Percentiles rank a stretch among this genome's conserved stretches.
Evolutionary conservation across 139 green algal genomes (phyloP).

Genomic region (Haematococcus lacustris): DNA sequence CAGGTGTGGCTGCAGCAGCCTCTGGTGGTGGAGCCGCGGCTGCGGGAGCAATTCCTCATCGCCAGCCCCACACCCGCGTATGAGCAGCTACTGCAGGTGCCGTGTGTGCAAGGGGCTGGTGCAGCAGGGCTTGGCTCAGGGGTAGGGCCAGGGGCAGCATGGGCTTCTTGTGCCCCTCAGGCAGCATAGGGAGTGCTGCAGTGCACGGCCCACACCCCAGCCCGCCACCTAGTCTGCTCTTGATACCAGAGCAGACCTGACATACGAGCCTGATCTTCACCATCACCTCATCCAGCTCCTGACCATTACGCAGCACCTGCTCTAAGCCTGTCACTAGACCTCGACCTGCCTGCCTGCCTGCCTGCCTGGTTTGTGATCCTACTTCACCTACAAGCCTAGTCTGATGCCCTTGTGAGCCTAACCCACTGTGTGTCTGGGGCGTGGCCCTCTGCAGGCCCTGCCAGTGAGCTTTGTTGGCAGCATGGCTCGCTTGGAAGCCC

Average conservation of each 20-base stretch:
- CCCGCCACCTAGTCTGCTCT: not conserved
- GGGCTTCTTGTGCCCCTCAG: not conserved
- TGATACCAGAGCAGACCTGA: not conserved
- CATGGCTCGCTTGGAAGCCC: conserved; percentile 24
- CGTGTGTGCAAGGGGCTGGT: not conserved
- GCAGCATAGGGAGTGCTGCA: not conserved
- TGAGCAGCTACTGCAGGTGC: conserved; percentile 36
- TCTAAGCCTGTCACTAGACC: too few species aligned
- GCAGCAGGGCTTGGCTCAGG: too few species aligned
- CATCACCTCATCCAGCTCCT: not conserved
- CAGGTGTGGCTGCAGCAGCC: conserved; percentile 20
- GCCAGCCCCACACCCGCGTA: conserved; percentile 30
- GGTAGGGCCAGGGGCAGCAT: not conserved
- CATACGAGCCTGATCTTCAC: not conserved
- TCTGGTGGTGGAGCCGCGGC: conserved; percentile 45
- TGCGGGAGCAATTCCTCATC: conserved; percentile 53
- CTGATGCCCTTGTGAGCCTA: not conserved
- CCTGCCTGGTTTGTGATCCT: too few species aligned
- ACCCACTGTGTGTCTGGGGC: not conserved
- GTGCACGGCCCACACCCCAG: not conserved
- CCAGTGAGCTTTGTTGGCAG: conserved; percentile 51
- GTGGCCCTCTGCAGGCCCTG: conserved; percentile 27
- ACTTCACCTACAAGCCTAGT: not conserved
- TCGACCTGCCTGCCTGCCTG: too few species aligned
- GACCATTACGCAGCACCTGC: too few species aligned